A percentile compares a stretch with the other conserved stretches of the same genome.
Conservation (phyloP, 345 rosid species). For the Ricinus communis region DNA sequence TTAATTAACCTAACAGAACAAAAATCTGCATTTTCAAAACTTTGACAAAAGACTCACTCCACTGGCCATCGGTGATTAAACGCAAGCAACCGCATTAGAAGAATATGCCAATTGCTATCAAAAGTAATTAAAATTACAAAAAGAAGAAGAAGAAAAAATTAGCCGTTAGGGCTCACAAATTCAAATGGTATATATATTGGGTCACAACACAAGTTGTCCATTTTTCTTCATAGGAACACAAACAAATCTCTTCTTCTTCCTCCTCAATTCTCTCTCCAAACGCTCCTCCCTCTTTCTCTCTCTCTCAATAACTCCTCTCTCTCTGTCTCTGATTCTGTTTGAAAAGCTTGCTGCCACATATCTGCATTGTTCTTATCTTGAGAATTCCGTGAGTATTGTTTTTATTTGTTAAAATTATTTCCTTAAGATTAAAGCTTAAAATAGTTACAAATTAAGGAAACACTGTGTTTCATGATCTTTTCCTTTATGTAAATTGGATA, state of each 20-base stretch:
- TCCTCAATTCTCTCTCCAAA: constrained; percentile 9
- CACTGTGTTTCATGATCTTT: not conserved
- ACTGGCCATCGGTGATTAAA: no score
- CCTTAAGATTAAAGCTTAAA: constrained; percentile 11
- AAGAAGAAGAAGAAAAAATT: constrained; percentile 17
- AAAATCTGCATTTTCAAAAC: no score
- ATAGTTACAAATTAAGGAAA: not conserved
- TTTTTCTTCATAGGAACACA: not conserved
- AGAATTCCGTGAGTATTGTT: constrained; percentile 15
- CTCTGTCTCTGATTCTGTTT: no score
- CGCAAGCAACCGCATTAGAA: no score
- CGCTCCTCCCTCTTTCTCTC: not conserved
- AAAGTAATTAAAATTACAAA: not conserved
- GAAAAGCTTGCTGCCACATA: no score
- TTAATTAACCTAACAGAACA: no score
- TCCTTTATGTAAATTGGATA: constrained; percentile 16
- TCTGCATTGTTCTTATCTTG: no score
- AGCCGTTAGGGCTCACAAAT: constrained; percentile 31
- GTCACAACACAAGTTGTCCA: constrained; percentile 5
- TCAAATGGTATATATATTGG: constrained; percentile 28
- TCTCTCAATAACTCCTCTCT: constrained; percentile 5
- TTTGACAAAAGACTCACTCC: no score
- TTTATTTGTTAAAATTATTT: not conserved
- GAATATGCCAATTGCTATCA: no score
- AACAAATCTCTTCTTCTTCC: constrained; percentile 2